Conservation (phyloP, 2,329 filamentous ascomycete species). For the Monosporascus sp. region DNA sequence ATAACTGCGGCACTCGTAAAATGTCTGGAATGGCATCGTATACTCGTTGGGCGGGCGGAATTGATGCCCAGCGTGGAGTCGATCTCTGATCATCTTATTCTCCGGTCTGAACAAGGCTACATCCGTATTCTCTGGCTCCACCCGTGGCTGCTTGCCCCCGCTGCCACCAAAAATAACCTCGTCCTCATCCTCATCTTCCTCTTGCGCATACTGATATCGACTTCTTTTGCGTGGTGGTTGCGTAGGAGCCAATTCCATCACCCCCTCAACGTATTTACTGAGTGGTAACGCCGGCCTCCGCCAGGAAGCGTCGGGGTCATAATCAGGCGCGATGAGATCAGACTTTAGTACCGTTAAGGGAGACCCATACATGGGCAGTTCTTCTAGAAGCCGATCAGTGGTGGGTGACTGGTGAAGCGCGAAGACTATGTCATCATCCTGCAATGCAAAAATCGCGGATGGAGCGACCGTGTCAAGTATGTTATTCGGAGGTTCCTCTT, state of each 20-base stretch:
- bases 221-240: conserved; percentile 69
- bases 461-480: conserved; percentile 53
- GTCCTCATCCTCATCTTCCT: conserved; percentile 51
- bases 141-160: conserved; percentile 27
- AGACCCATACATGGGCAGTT: conserved; percentile 74
- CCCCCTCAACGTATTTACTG: conserved; percentile 80
- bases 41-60: conserved; percentile 91
- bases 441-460: conserved; percentile 76
- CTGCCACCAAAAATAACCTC: conserved; percentile 31
- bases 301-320: conserved; percentile 66
- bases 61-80: conserved; percentile 84
- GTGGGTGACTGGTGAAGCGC: conserved; percentile 67
- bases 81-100: conserved; percentile 82
- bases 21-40: conserved; percentile 81
- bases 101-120: conserved; percentile 87
- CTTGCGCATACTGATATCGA: conserved; percentile 74
- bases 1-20: conserved; percentile 80
- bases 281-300: conserved; percentile 72
- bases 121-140: conserved; percentile 65
- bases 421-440: conserved; percentile 76
- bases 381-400: conserved; percentile 70
- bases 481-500: conserved; percentile 30
- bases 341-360: conserved; percentile 53
- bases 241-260: conserved; percentile 63
- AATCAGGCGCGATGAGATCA: conserved; percentile 52